phyloP scores from a whole-genome alignment of 129 eudicot species.

The Helianthus tuberosus region DNA sequence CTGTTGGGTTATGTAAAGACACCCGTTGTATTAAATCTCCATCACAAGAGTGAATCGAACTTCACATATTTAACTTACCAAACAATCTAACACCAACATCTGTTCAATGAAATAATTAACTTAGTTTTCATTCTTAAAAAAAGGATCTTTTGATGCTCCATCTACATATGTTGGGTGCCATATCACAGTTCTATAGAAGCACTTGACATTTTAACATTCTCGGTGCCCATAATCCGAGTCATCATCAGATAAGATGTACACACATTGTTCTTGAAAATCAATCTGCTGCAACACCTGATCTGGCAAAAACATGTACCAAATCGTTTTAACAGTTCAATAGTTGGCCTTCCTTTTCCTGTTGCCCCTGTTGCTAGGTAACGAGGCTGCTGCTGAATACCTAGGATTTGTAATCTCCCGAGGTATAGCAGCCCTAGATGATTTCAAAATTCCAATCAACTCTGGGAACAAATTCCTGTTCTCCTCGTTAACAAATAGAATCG shows the following conservation, averaged over 20 bases:
- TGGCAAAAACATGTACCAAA: conserved; percentile 9
- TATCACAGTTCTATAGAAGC: neutral
- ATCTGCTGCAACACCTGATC: conserved; percentile 3
- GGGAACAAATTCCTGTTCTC: conserved; percentile 72
- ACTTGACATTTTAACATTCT: neutral
- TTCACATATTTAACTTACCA: neutral
- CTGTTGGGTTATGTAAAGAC: no score
- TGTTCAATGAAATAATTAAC: no score
- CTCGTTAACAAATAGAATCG: conserved; percentile 75
- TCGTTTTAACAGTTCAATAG: conserved; percentile 21
- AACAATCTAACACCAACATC: neutral
- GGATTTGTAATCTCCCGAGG: conserved; percentile 84
- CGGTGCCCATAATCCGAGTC: neutral
- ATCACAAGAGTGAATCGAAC: no score
- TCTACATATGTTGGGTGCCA: neutral
- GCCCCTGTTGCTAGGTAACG: conserved; percentile 36
- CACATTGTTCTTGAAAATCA: conserved; percentile 10
- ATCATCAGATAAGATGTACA: conserved; percentile 12
- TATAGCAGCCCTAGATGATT: conserved; percentile 71
- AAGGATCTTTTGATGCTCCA: no score
- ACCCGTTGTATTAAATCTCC: no score
- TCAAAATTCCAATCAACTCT: conserved; percentile 66
- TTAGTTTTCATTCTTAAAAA: no score
- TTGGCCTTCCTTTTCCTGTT: conserved; percentile 63
- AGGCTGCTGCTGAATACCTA: conserved; percentile 35